Percentiles rank a stretch among this genome's conserved stretches.
Evolutionary conservation across 805 yeast species (phyloP).

Genomic region (Yamadazyma phyllophila): DNA sequence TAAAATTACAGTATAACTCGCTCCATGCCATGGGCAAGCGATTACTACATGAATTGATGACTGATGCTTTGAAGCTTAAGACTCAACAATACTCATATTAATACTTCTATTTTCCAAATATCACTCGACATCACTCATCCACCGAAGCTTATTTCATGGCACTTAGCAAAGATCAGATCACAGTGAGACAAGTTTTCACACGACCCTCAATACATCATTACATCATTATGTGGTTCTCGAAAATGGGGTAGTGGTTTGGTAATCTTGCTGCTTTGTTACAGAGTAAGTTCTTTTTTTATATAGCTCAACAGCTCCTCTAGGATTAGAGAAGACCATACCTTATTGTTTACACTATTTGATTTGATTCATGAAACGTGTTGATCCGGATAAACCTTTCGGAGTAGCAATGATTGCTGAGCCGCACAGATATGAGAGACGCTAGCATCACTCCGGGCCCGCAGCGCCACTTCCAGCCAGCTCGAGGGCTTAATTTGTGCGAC

Average conservation of each 20-base stretch:
- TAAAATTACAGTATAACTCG: too few species aligned
- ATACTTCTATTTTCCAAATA: too few species aligned
- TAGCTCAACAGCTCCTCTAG: too few species aligned
- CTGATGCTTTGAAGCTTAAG: too few species aligned
- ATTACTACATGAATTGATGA: too few species aligned
- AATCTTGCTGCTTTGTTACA: background rate
- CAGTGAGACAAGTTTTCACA: conserved; percentile 1
- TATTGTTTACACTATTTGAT: background rate
- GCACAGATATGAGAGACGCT: background rate
- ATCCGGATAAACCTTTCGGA: conserved; percentile 2
- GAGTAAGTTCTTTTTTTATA: too few species aligned
- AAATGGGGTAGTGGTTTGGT: background rate
- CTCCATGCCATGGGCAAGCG: too few species aligned
- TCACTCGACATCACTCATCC: too few species aligned
- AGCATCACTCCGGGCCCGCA: background rate
- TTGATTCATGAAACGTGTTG: background rate
- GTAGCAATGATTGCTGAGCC: conserved; percentile 5
- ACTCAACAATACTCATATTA: too few species aligned
- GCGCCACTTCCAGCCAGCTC: too few species aligned
- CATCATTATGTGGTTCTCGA: background rate
- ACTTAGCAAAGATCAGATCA: background rate
- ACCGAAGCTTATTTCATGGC: background rate
- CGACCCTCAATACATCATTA: background rate
- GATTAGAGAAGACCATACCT: too few species aligned
- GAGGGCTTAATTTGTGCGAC: too few species aligned